Evolutionary conservation across 768 basidiomycete genomes (phyloP).

Genomic region (Punctularia strigosozonata): DNA sequence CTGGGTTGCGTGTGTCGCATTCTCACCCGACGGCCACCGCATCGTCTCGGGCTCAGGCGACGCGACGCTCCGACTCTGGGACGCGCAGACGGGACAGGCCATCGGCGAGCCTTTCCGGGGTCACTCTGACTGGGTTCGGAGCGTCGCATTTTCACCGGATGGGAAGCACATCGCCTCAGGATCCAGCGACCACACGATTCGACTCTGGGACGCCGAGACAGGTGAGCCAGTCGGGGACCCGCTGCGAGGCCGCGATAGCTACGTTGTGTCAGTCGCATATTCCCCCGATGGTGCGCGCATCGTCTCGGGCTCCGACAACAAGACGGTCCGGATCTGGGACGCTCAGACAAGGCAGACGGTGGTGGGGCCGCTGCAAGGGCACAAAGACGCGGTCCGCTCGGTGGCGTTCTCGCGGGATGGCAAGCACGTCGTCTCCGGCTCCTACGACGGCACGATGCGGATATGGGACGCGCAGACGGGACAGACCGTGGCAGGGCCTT

Average conservation of each 20-base stretch:
- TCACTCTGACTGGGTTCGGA: slow-evolving; percentile 5
- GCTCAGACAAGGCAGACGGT: slow-evolving; percentile 7
- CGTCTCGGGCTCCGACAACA: not conserved
- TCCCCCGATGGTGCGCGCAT: not conserved
- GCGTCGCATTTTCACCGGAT: slow-evolving; percentile 12
- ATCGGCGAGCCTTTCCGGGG: slow-evolving; percentile 1
- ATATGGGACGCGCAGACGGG: slow-evolving; percentile 11
- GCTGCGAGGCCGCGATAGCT: not conserved
- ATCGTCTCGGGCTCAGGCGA: no score
- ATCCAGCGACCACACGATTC: slow-evolving; percentile 4
- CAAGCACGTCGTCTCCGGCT: slow-evolving; percentile 7
- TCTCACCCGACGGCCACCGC: no score
- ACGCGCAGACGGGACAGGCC: no score
- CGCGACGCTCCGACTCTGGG: no score
- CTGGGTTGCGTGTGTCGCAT: no score
- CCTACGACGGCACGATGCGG: slow-evolving; percentile 1
- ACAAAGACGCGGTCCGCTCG: slow-evolving; percentile 6
- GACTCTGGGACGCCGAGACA: slow-evolving; percentile 10
- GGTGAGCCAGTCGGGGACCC: slow-evolving; percentile 11
- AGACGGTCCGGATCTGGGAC: slow-evolving; percentile 2
- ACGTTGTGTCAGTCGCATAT: not conserved
- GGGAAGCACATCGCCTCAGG: slow-evolving; percentile 9
- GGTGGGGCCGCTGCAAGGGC: slow-evolving; percentile 1
- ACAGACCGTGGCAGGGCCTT: not conserved
- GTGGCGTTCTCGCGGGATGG: slow-evolving; percentile 10